Evolutionary conservation across 306 rosid genomes (phyloP), one percentile per base, ranked within the genome.

Genomic region (Betula pendula): DNA sequence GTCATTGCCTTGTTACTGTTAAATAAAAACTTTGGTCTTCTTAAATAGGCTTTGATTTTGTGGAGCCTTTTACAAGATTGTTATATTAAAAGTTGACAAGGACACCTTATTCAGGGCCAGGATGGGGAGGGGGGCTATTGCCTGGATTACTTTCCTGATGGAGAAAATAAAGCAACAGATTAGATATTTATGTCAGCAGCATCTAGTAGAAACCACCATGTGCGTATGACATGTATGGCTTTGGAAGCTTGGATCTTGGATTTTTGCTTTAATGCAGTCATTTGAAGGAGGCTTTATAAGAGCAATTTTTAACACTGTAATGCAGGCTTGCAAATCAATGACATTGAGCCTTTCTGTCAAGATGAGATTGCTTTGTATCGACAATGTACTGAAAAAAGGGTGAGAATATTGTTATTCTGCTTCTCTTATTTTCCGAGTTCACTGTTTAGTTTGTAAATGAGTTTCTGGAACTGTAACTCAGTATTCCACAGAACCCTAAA

Each of bases 271-370:
- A 7, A 19, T 24, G 48, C 43, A 42, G 17, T 74, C 9, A 63
- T 63, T 63, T 63, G 68, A 63, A 63, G 12, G 47, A 35, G 25
- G 8, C 22, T 35, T 63, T 47, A 24, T 72, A 6, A 2, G 3
- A 49, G n/a, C 27, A 49, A 56, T 38, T 70, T 5, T 5, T n/a
- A 6, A 24, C 20, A 31, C 71, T 59, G 10, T 27, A n/a, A 38
- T 84, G 75, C 60, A 95, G 97, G 99, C 85, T 84, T 92, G 88
- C 99, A 96, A 82, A 87, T 96, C 81, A 92, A 96, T 75, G 94
- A 95, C 84, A 89, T 95, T 19, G 99, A 95, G 85, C 97, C 97
- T 38, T 95, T 92, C 80, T 92, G 99, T 84, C 99, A 95, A 85
- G 97, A 92, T 53, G 97, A 92, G 90, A 85, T 95, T 82, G 96